Evolutionary conservation across 164 flowering plant genomes (phyloP).

Genomic region (Platanus orientalis): DNA sequence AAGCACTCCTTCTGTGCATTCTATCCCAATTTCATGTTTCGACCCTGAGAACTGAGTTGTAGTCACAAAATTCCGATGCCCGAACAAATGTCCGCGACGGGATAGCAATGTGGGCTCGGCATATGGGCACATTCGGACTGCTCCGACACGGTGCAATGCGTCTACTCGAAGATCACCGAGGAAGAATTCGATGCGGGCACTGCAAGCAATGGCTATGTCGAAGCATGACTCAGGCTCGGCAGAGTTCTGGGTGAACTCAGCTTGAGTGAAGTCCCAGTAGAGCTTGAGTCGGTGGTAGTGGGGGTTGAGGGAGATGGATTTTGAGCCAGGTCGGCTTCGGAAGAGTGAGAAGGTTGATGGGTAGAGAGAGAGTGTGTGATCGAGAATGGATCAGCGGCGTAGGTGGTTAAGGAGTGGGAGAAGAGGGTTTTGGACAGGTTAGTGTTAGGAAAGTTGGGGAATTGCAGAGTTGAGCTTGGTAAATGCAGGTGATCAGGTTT

Average conservation of each 20-base stretch:
- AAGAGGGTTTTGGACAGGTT: too few relatives aligned
- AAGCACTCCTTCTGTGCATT: constrained; percentile 44
- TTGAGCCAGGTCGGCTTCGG: constrained; percentile 37
- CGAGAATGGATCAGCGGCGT: too few relatives aligned
- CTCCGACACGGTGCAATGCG: constrained; percentile 24
- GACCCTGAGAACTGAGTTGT: constrained; percentile 42
- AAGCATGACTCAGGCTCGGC: constrained; percentile 60
- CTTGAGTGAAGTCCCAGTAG: constrained; percentile 55
- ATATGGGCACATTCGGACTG: not conserved
- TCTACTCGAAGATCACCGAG: constrained; percentile 48
- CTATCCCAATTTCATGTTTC: constrained; percentile 50
- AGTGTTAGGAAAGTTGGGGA: too few relatives aligned
- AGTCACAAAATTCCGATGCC: constrained; percentile 39
- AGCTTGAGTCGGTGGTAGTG: constrained; percentile 35
- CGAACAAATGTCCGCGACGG: constrained; percentile 66
- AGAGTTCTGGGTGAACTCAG: constrained; percentile 40
- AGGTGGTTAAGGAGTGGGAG: too few relatives aligned
- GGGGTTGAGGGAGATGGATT: constrained; percentile 29
- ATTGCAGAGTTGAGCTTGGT: too few relatives aligned
- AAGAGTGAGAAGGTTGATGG: constrained; percentile 50
- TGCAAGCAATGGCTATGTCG: constrained; percentile 44
- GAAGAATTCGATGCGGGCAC: constrained; percentile 37
- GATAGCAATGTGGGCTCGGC: constrained; percentile 38
- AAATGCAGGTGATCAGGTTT: too few relatives aligned
- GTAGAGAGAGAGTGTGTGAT: too few relatives aligned